phyloP scores from a whole-genome alignment of 2,329 filamentous ascomycete genomes.

The Shiraia bambusicola region DNA sequence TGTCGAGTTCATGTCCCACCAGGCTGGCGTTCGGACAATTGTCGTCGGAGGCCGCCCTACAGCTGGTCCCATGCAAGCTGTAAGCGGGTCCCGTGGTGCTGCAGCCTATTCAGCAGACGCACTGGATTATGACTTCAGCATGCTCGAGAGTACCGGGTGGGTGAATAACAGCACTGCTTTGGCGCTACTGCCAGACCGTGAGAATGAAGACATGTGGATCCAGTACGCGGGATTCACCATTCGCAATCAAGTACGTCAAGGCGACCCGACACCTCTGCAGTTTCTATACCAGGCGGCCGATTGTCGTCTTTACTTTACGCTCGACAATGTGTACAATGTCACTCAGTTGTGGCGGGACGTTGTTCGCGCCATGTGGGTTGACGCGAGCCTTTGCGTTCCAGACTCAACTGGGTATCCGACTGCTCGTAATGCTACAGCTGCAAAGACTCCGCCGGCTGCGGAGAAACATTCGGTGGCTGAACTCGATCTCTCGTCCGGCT shows the following conservation, averaged over 20 bases:
- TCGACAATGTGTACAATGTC: constrained; percentile 36
- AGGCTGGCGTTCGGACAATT: constrained; percentile 55
- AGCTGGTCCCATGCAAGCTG: constrained; percentile 37
- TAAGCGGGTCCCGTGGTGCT: constrained; percentile 59
- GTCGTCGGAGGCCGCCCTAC: constrained; percentile 59
- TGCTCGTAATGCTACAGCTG: too few species aligned
- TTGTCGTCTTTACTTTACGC: constrained; percentile 40
- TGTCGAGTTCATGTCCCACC: constrained; percentile 47
- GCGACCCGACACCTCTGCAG: constrained; percentile 31
- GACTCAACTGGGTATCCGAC: constrained; percentile 28
- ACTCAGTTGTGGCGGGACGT: constrained; percentile 37
- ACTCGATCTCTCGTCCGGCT: too few species aligned
- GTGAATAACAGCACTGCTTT: constrained; percentile 8
- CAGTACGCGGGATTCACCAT: constrained; percentile 30
- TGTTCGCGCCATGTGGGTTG: constrained; percentile 30
- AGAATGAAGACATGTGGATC: constrained; percentile 20
- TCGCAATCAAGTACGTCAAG: constrained; percentile 35
- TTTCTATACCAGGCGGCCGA: constrained; percentile 38
- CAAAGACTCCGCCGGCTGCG: too few species aligned
- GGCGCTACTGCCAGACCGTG: background rate
- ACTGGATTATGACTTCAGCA: constrained; percentile 34
- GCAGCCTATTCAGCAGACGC: constrained; percentile 38
- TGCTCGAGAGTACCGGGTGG: too few species aligned
- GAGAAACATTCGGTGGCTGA: too few species aligned
- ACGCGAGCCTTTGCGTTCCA: constrained; percentile 30